Conservation (phyloP, 345 rosid species). For the Camelina sativa region DNA sequence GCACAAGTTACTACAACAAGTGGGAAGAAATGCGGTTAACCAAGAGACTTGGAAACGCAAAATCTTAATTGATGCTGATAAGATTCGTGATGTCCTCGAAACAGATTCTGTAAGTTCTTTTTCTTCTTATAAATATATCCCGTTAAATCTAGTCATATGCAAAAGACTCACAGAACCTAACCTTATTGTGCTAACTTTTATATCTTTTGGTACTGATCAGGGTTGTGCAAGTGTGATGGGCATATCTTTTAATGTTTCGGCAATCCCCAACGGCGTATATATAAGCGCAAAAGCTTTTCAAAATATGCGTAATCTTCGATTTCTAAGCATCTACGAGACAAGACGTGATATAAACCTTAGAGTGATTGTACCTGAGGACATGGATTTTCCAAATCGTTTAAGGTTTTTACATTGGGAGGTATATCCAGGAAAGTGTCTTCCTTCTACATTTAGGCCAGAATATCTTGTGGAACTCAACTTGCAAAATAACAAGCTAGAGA, state of each 20-base stretch:
- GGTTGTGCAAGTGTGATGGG: conserved; percentile 14
- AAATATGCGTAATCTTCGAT: background rate
- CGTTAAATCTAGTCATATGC: background rate
- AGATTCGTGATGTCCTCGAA: background rate
- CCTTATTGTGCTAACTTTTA: background rate
- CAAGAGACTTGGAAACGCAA: conserved; percentile 28
- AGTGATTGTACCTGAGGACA: background rate
- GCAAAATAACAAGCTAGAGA: background rate
- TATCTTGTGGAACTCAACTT: conserved; percentile 33
- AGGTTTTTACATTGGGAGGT: conserved; percentile 33
- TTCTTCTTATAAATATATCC: background rate
- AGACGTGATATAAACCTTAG: background rate
- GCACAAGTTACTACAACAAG: conserved; percentile 44
- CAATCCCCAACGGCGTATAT: background rate
- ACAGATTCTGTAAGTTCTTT: conserved; percentile 21
- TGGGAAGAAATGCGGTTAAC: conserved; percentile 30
- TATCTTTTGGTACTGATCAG: background rate
- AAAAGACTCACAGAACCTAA: background rate
- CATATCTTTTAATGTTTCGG: conserved; percentile 25
- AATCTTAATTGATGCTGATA: conserved; percentile 21
- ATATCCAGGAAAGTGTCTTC: conserved; percentile 35
- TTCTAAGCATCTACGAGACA: background rate
- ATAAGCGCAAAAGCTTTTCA: conserved; percentile 5
- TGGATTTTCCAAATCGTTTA: conserved; percentile 28
- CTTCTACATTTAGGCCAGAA: conserved; percentile 2